A percentile compares a stretch with the other conserved stretches of the same genome.
phyloP scores from a whole-genome alignment of 306 rosid species.

The Phaseolus lunatus region DNA sequence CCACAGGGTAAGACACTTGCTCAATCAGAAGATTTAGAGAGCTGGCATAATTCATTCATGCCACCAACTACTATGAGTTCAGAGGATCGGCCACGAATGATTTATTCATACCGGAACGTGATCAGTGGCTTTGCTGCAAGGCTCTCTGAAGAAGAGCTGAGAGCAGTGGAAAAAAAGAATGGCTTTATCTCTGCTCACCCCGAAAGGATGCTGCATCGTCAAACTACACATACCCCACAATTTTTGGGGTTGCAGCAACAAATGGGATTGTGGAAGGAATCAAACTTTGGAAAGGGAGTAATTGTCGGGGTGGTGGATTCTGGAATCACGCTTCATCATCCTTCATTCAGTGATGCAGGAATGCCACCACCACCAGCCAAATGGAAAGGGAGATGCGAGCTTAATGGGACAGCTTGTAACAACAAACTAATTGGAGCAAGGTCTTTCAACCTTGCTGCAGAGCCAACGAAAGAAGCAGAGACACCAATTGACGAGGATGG shows the following conservation, averaged over 20 bases:
- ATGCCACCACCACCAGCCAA: conserved; percentile 70
- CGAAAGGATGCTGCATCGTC: conserved; percentile 50
- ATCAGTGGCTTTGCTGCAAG: conserved; percentile 74
- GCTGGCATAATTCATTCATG: conserved; percentile 71
- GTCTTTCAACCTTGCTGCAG: conserved; percentile 51
- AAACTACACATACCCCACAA: conserved; percentile 69
- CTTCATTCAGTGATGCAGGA: conserved; percentile 70
- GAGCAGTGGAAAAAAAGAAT: conserved; percentile 49
- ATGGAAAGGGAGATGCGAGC: conserved; percentile 83
- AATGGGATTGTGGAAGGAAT: conserved; percentile 64
- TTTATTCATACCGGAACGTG: conserved; percentile 60
- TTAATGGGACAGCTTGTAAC: conserved; percentile 61
- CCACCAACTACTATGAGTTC: conserved; percentile 47
- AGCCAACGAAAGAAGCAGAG: conserved; percentile 33
- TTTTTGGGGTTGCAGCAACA: conserved; percentile 66
- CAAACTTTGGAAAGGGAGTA: conserved; percentile 71
- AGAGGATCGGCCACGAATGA: conserved; percentile 40
- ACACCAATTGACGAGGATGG: conserved; percentile 55
- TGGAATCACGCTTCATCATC: conserved; percentile 65
- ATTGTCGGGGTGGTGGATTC: conserved; percentile 77
- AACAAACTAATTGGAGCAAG: conserved; percentile 82
- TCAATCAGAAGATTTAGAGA: conserved; percentile 47
- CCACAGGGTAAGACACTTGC: conserved; percentile 49
- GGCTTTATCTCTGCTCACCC: conserved; percentile 67
- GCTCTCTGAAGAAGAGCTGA: conserved; percentile 58